Evolutionary conservation across 129 eudicot species (phyloP), one percentile per base, ranked within the genome.

Genomic region (Escallonia herrerae): DNA sequence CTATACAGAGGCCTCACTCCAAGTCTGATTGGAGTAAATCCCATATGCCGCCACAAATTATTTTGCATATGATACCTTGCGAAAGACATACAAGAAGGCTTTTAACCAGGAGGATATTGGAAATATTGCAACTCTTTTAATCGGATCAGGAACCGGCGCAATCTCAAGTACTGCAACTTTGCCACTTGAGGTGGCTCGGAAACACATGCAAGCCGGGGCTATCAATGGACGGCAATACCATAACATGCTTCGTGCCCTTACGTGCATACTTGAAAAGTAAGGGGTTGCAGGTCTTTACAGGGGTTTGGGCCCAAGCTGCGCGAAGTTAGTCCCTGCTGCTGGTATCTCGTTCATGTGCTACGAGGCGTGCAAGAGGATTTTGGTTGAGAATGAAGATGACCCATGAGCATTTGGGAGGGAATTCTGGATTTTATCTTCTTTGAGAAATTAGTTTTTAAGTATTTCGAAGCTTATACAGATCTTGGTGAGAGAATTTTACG

Each of bases 301-400:
- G 14, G 97, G 97, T 39, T 62, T 90, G 62, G 97, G 97, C 2
- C 97, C 97, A 1, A 90, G 95, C 65, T 86, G 97, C 72, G 45
- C n/a, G n/a, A n/a, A n/a, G n/a, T n/a, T n/a, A n/a, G n/a, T n/a
- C n/a, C n/a, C n/a, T 90, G 97, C 95, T 47, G 95, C 95, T 14
- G 97, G 97, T 59, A 90, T 95, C 33, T 90, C 97, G 10, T 87
- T 90, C 80, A 84, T 90, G 97, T 90, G 97, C 56, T 90, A 90
- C 15, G 97, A 90, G 68, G 95, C 94, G 0, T 87, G 95, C 79
- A 90, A 87, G 90, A 90, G 77, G 83, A 84, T 90, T 71, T 72
- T 90, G 80, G 82, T 90, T 8, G 97, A 90, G 80, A 75, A 72
- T 41, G 95, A 78, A 57, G 81, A 82, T 0, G n/a, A 80, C 5